Base-by-base conservation (phyloP, 208 protist genomes). In the Herpetomonas tarakana region DNA sequence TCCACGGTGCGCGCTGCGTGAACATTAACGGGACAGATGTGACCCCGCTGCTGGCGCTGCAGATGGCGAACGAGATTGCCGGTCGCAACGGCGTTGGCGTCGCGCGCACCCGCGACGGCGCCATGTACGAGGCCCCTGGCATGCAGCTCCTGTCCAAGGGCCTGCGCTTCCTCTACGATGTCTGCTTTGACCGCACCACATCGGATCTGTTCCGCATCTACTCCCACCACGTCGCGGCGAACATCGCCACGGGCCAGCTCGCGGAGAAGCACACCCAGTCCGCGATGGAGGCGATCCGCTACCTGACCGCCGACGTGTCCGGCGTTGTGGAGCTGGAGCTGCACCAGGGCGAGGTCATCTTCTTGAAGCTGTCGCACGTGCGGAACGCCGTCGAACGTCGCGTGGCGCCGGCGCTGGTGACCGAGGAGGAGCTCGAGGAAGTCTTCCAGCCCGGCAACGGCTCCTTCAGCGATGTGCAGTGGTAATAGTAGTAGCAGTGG, bases 61-160 rank as follows among this genome's bases (percentile, higher is more conserved):
- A 87, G 57, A 74, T 88, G 65, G 77, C 89, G 3, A 97, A 97
- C 73, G 82, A 91, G 44, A 91, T 97, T 51, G 92, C 76, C 14
- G 89, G 89, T 29, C 77, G 92, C 49, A 93, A 95, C 74, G 88
- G 86, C 55, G 71, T 95, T 25, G 92, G 92, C 27, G 52, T 94
- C 57, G 66, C 78, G 26, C 78, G 84, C 67, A 92, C 91, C 11
- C 75, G 78, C 26, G 85, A 92, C 18, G 87, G 85, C 53, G 80
- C 74, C 22, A 93, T 96, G 84, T 96, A 86, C 76, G 92, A 97
- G 69, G 76, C 92, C 1, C 92, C 92, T 0, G 92, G 92, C 46
- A 97, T 97, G 92, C 45, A 55, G 19, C 76, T 97, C 9, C 90
- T 97, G 53, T 59, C 83, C 11, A 65, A 62, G 4, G 78, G 83